Evolutionary conservation across 164 flowering plant species (phyloP).

Genomic region (Nymphaea thermarum): DNA sequence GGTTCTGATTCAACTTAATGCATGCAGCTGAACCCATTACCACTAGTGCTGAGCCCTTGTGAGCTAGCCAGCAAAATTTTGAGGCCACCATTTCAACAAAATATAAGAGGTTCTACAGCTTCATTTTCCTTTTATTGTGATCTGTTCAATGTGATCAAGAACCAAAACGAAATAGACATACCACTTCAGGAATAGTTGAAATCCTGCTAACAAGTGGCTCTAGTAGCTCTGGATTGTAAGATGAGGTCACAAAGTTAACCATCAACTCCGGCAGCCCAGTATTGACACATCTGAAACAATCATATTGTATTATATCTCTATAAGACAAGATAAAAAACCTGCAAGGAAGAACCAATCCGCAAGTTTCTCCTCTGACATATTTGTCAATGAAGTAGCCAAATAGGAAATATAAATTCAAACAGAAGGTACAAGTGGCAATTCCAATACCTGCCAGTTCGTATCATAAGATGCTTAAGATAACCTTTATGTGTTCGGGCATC

Average conservation of each 20-base stretch:
- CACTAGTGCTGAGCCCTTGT: too few species aligned
- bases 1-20: too few species aligned
- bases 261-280: slow-evolving; percentile 71
- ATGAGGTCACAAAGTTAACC: slow-evolving; percentile 97
- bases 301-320: neutral
- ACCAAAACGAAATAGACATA: slow-evolving; percentile 18
- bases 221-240: slow-evolving; percentile 78
- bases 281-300: slow-evolving; percentile 40
- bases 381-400: neutral
- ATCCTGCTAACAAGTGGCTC: slow-evolving; percentile 65
- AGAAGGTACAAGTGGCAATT: neutral
- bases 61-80: too few species aligned
- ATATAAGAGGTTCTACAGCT: too few species aligned
- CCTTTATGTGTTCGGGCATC: slow-evolving; percentile 71
- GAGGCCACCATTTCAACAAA: too few species aligned
- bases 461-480: slow-evolving; percentile 83
- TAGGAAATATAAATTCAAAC: neutral
- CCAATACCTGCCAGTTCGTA: slow-evolving; percentile 79
- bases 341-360: too few species aligned
- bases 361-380: too few species aligned
- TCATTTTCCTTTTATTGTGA: neutral
- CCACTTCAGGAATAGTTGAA: slow-evolving; percentile 77
- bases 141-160: neutral
- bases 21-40: too few species aligned
- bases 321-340: too few species aligned